phyloP scores from a whole-genome alignment of 352 stramenopile species.

The Pythium vanterpoolii region DNA sequence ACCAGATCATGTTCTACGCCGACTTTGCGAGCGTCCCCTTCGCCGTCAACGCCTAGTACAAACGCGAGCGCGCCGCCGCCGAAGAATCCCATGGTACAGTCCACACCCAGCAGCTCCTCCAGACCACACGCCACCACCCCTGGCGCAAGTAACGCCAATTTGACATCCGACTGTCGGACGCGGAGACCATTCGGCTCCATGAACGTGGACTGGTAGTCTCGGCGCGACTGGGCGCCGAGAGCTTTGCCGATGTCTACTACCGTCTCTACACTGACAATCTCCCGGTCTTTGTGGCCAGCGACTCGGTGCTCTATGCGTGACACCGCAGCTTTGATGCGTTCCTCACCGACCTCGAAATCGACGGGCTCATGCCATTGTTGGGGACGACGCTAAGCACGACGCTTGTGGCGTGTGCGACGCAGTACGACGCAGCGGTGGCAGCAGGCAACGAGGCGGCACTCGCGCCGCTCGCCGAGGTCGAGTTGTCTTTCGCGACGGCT shows the following conservation, averaged over 20 bases:
- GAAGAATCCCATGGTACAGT: too few relatives aligned
- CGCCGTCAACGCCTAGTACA: not conserved
- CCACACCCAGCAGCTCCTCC: too few relatives aligned
- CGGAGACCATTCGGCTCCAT: constrained; percentile 12
- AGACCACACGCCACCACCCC: too few relatives aligned
- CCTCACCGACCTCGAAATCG: constrained; percentile 16
- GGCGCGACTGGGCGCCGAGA: constrained; percentile 16
- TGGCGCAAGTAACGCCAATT: constrained; percentile 13
- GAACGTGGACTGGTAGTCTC: constrained; percentile 21
- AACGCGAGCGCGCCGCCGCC: not conserved
- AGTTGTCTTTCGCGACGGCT: too few relatives aligned
- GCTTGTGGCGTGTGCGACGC: not conserved
- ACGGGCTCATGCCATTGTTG: constrained; percentile 14
- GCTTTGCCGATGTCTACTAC: constrained; percentile 29
- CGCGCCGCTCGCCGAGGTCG: too few relatives aligned
- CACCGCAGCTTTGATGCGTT: constrained; percentile 30
- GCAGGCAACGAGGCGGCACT: too few relatives aligned
- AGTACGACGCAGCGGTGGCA: too few relatives aligned
- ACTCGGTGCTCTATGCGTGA: constrained; percentile 33
- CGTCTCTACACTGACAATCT: constrained; percentile 26
- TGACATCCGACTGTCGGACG: constrained; percentile 22
- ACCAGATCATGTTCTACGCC: too few relatives aligned
- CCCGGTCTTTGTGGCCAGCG: constrained; percentile 27
- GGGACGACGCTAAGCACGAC: not conserved
- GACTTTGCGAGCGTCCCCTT: not conserved